Evolutionary conservation across 768 basidiomycete species (phyloP).

Genomic region (Naganishia friedmannii): DNA sequence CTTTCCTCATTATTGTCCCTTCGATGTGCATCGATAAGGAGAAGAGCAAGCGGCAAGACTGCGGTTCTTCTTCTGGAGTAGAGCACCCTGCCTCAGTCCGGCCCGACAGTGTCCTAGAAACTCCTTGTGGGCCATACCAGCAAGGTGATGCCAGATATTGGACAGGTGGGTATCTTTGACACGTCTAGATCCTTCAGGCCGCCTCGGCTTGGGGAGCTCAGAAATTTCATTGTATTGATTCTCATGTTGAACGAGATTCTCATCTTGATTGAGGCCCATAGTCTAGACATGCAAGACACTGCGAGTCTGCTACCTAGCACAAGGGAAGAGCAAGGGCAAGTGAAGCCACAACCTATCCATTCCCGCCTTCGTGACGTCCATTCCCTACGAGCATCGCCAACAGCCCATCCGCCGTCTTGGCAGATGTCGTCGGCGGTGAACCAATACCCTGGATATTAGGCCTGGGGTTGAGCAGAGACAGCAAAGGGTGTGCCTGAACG

Average conservation of each 20-base stretch:
- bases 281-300: neutral
- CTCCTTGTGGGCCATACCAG: too few species aligned
- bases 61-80: too few species aligned
- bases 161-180: neutral
- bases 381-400: constrained; percentile 20
- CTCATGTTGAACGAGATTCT: constrained; percentile 1
- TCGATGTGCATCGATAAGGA: too few species aligned
- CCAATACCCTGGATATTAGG: neutral
- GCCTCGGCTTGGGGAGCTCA: too few species aligned
- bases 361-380: constrained; percentile 1
- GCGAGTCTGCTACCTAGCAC: neutral
- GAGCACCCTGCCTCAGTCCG: too few species aligned
- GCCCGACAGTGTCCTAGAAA: too few species aligned
- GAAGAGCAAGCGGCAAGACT: too few species aligned
- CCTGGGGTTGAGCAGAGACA: constrained; percentile 2
- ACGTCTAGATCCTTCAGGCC: neutral
- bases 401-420: constrained; percentile 15
- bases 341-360: neutral
- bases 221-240: neutral
- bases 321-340: neutral
- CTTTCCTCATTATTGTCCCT: too few species aligned
- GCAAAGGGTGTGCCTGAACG: constrained; percentile 5
- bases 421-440: constrained; percentile 5
- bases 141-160: too few species aligned
- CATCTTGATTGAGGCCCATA: neutral